Evolutionary conservation across 345 rosid genomes (phyloP).

Genomic region (Punica granatum): DNA sequence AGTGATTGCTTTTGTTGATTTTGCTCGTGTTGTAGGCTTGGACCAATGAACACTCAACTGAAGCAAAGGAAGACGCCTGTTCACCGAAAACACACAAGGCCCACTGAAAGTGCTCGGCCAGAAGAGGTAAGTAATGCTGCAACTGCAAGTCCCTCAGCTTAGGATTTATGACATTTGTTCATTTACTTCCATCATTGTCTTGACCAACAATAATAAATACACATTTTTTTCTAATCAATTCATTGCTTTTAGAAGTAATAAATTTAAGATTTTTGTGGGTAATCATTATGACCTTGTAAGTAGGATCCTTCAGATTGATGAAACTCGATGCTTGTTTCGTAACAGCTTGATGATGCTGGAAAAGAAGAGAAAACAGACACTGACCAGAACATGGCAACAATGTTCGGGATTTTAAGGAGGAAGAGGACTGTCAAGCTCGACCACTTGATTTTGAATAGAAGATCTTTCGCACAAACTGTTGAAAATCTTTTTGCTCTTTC

Average conservation of each 20-base stretch:
- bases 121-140: conserved; percentile 45
- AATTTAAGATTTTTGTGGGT: not conserved
- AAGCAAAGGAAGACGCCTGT: conserved; percentile 54
- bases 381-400: conserved; percentile 62
- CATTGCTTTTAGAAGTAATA: not conserved
- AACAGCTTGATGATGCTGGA: conserved; percentile 49
- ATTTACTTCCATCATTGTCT: not conserved
- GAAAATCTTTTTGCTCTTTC: conserved; percentile 90
- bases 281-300: no score
- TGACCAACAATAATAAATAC: not conserved
- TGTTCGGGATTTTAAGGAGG: conserved; percentile 61
- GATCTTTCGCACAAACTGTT: conserved; percentile 81
- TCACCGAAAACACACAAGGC: conserved; percentile 39
- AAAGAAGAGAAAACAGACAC: conserved; percentile 76
- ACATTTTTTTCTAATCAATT: not conserved
- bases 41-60: conserved; percentile 77
- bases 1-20: not conserved
- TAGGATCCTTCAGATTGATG: not conserved
- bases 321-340: conserved; percentile 1
- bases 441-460: conserved; percentile 58
- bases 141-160: not conserved
- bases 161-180: not conserved
- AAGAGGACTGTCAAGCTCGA: conserved; percentile 58
- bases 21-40: conserved; percentile 46
- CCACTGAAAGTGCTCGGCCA: conserved; percentile 49